A percentile compares a stretch with the other conserved stretches of the same genome.
Conservation (phyloP, 139 green algal genomes). For the Micromonas commoda region DNA sequence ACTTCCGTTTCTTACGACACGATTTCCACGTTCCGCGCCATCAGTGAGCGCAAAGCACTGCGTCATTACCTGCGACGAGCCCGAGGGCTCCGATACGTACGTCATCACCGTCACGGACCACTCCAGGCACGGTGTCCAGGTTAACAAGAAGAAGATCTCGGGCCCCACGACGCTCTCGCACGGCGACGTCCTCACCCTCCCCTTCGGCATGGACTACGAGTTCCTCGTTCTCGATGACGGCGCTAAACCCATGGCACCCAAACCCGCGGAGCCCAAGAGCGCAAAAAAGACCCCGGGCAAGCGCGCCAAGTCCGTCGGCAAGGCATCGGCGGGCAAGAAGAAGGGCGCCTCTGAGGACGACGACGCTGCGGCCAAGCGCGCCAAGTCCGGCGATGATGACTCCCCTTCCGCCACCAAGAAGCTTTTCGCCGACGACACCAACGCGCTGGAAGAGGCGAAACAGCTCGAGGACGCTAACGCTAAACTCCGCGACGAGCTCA, state of each 20-base stretch:
- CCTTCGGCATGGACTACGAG: not conserved
- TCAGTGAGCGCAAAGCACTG: slow-evolving; percentile 21
- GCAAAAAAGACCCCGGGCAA: not conserved
- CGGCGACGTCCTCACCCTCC: not conserved
- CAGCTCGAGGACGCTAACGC: not conserved
- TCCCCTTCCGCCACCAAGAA: not conserved
- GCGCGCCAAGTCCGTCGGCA: not conserved
- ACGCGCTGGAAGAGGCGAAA: not conserved
- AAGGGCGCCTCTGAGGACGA: not conserved
- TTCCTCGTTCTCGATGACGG: not conserved
- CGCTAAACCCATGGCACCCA: not conserved
- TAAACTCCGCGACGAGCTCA: not conserved
- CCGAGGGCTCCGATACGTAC: not conserved
- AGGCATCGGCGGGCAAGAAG: not conserved
- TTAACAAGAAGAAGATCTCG: not conserved
- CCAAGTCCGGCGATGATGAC: not conserved
- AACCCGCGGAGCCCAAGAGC: not conserved
- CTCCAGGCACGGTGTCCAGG: not conserved
- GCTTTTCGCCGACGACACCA: not conserved
- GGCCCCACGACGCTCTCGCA: not conserved
- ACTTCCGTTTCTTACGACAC: not conserved
- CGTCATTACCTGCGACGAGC: slow-evolving; percentile 6
- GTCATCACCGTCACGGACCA: not conserved
- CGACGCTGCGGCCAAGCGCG: not conserved
- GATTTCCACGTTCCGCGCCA: not conserved